Evolutionary conservation across 2,329 filamentous ascomycete species (phyloP), one percentile per base, ranked within the genome.

Genomic region (Ophiocordyceps sinensis): DNA sequence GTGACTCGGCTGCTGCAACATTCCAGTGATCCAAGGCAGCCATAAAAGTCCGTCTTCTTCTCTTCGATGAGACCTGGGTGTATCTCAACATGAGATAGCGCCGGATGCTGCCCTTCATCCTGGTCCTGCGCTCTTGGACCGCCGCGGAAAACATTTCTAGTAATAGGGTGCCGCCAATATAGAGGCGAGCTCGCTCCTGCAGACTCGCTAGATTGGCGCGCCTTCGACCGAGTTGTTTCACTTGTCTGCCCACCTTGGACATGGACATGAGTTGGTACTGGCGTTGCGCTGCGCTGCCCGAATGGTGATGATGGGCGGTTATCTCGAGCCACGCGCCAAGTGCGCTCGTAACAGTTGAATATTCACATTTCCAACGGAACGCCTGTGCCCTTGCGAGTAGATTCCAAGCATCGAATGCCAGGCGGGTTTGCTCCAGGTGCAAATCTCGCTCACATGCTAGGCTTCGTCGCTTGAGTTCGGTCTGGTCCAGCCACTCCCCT

Each of bases 71-170:
- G 21, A 53, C 49, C 43, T 61, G 50, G 3, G 58, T 58, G 41
- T 61, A 62, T 42, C 54, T 55, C 41, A 49, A 49, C 57, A 57
- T 61, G 13, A 62, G 49, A 44, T 59, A 53, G 15, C 48, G 52
- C 37, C 59, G 55, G 14, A 62, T 45, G 21, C 51, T 43, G 11
- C 51, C 41, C 40, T 54, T 59, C 26, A 55, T 51, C 28, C 47
- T 49, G 14, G 45, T 45, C 38, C 53, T 53, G 5, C 51, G 54
- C 11, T 43, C 50, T 32, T 48, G 50, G 7, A 55, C 50, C 23
- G 47, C 44, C 31, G 21, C 41, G 14, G 55, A 50, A 28, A 62
- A 49, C 8, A 54, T 43, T 8, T 48, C 47, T 15, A 62, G 41
- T 11, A 57, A 15, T 13, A 41, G 48, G 5, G 51, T 60, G 14